Evolutionary conservation across 2,329 filamentous ascomycete genomes (phyloP).

Genomic region (Coniochaeta sp.): DNA sequence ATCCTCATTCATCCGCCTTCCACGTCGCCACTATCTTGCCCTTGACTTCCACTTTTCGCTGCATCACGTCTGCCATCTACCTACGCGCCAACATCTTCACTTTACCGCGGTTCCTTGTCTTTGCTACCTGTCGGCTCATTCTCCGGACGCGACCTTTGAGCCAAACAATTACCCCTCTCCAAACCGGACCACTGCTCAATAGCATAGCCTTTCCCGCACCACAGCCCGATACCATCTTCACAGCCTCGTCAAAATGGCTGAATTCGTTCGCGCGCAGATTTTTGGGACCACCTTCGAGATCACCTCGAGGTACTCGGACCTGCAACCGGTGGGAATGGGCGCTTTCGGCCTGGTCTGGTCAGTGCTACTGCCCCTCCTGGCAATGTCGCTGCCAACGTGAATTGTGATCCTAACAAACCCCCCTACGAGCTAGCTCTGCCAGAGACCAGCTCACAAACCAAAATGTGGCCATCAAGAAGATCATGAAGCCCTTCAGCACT

Average conservation of each 20-base stretch:
- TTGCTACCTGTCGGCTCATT: neutral
- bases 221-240: neutral
- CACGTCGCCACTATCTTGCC: neutral
- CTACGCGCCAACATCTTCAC: neutral
- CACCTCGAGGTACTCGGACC: slow-evolving; percentile 97
- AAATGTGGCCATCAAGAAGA: slow-evolving; percentile 98
- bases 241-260: slow-evolving; percentile 66
- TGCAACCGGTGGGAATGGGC: slow-evolving; percentile 98
- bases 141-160: neutral
- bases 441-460: slow-evolving; percentile 96
- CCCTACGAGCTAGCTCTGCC: slow-evolving; percentile 63
- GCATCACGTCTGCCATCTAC: neutral
- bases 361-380: slow-evolving; percentile 1
- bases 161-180: neutral
- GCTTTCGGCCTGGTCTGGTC: slow-evolving; percentile 97
- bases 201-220: neutral
- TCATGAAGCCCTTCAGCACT: slow-evolving; percentile 99
- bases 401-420: neutral
- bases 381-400: neutral
- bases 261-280: slow-evolving; percentile 98
- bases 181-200: neutral
- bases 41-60: neutral
- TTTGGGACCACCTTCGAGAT: slow-evolving; percentile 99
- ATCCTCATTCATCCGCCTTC: neutral
- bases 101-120: neutral